A percentile compares a stretch with the other conserved stretches of the same genome.
phyloP scores from a whole-genome alignment of 2,329 filamentous ascomycete species.

The Aspergillus transmontanensis region DNA sequence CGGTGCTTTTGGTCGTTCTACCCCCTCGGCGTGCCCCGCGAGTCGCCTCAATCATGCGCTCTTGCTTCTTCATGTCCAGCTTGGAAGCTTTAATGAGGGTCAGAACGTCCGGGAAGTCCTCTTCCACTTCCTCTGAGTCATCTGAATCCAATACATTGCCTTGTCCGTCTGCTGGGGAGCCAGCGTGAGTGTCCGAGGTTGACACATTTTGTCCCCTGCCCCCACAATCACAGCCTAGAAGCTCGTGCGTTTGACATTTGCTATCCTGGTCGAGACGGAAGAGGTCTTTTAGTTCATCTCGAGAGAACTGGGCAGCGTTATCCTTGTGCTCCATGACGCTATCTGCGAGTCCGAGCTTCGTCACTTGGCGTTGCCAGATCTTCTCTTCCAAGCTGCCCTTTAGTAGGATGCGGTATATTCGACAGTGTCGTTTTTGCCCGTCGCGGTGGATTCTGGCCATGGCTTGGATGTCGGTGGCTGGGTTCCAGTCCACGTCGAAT shows the following conservation, averaged over 20 bases:
- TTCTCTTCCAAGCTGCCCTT: constrained; percentile 73
- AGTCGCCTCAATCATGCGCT: constrained; percentile 25
- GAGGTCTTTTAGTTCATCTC: constrained; percentile 66
- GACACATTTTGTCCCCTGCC: constrained; percentile 49
- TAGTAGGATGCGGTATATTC: constrained; percentile 69
- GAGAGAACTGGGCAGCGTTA: constrained; percentile 62
- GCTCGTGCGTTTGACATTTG: constrained; percentile 68
- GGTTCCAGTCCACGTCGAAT: constrained; percentile 78
- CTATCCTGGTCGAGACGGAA: constrained; percentile 66
- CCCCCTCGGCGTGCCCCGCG: background rate
- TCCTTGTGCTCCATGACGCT: constrained; percentile 70
- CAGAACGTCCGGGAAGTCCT: constrained; percentile 33
- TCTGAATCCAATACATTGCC: constrained; percentile 6
- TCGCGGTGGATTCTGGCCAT: constrained; percentile 76
- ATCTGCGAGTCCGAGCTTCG: constrained; percentile 70
- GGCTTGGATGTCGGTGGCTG: constrained; percentile 71
- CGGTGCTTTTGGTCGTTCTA: background rate
- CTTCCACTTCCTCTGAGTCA: constrained; percentile 19
- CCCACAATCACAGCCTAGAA: constrained; percentile 65
- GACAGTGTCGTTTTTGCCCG: constrained; percentile 68
- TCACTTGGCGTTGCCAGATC: constrained; percentile 73
- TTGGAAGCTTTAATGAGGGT: constrained; percentile 45
- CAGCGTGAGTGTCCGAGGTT: background rate
- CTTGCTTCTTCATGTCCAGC: constrained; percentile 39
- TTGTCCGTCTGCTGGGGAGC: constrained; percentile 4